phyloP scores from a whole-genome alignment of 78 protist genomes.

The Dictyostelium firmibasis region DNA sequence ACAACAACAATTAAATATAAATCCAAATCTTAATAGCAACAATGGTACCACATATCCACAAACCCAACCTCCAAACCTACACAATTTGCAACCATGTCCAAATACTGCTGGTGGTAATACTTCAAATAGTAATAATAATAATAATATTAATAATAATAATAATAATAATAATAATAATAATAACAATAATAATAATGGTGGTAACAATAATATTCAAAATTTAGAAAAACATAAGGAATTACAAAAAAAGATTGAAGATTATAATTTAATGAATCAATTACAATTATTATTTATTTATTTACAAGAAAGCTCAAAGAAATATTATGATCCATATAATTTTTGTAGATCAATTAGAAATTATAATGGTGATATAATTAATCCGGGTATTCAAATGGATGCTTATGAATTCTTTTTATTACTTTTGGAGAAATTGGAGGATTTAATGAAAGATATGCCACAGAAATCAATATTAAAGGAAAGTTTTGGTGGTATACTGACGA shows the following conservation, averaged over 20 bases:
- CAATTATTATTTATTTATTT: slow-evolving; percentile 87
- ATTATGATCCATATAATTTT: slow-evolving; percentile 53
- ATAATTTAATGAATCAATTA: slow-evolving; percentile 78
- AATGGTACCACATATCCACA: neutral
- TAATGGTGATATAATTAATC: slow-evolving; percentile 84
- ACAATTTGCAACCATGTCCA: neutral
- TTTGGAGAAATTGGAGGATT: slow-evolving; percentile 88
- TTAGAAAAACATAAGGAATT: neutral
- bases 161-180: neutral
- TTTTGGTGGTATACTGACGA: slow-evolving; percentile 73
- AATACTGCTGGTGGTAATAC: neutral
- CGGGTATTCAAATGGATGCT: slow-evolving; percentile 86
- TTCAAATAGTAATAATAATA: neutral
- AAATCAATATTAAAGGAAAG: slow-evolving; percentile 14
- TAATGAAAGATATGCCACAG: slow-evolving; percentile 20
- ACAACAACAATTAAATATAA: neutral
- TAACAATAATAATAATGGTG: neutral
- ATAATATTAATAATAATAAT: neutral
- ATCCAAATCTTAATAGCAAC: neutral
- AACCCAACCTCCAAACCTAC: neutral
- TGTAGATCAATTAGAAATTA: slow-evolving; percentile 62
- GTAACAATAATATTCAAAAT: neutral
- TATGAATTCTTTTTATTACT: slow-evolving; percentile 91
- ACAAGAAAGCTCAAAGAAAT: slow-evolving; percentile 80
- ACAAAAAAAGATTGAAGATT: slow-evolving; percentile 24